A percentile compares a stretch with the other conserved stretches of the same genome.
phyloP scores from a whole-genome alignment of 2,329 filamentous ascomycete genomes.

The Phaeosphaeria sp. region DNA sequence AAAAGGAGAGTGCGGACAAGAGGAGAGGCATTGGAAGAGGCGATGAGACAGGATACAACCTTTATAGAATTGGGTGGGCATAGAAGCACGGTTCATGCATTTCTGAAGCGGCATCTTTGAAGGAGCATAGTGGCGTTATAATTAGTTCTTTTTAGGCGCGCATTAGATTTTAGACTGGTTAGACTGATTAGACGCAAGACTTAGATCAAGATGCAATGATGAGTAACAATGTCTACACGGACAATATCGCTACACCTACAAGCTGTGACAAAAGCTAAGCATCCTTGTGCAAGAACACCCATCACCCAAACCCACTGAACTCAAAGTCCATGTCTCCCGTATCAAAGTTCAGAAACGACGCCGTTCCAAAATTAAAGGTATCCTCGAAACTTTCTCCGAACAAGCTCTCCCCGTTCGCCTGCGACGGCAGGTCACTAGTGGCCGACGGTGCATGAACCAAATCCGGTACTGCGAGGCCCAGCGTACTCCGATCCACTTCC shows the following conservation, averaged over 20 bases:
- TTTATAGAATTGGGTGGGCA: constrained; percentile 44
- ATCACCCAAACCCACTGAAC: constrained; percentile 29
- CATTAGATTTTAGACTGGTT: background rate
- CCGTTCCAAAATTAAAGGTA: constrained; percentile 27
- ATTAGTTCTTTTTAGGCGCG: background rate
- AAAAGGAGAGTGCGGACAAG: constrained; percentile 33
- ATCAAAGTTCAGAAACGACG: constrained; percentile 35
- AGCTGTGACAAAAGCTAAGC: background rate
- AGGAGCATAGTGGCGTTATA: background rate
- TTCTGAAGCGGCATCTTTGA: background rate
- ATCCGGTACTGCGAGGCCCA: constrained; percentile 4
- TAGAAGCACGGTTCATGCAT: constrained; percentile 8
- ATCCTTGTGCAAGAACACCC: background rate
- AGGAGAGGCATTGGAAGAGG: constrained; percentile 41
- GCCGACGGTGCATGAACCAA: background rate
- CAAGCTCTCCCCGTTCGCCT: constrained; percentile 11
- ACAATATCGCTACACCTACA: too few relatives aligned
- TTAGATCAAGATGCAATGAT: background rate
- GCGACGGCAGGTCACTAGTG: background rate
- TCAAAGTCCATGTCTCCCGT: constrained; percentile 33
- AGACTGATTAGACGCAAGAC: background rate
- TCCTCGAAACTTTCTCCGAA: constrained; percentile 24
- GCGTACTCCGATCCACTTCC: background rate
- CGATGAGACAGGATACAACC: constrained; percentile 42
- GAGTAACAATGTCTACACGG: background rate